phyloP scores from a whole-genome alignment of 352 stramenopile species.

The Thalassiosira pacifica region DNA sequence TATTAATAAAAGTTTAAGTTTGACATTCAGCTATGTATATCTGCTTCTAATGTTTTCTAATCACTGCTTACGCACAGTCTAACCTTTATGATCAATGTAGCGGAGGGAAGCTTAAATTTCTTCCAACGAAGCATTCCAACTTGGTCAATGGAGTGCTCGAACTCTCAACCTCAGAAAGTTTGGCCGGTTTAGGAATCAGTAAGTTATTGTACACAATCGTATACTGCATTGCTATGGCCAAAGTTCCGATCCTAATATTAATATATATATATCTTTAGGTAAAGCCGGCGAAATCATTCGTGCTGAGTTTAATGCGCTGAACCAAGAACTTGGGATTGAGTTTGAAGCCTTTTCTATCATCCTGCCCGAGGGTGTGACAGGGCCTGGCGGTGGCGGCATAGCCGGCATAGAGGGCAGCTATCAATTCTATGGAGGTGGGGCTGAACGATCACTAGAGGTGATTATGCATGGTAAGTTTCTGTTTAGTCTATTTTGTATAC shows the following conservation, averaged over 20 bases:
- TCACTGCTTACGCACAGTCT: neutral
- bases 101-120: slow-evolving; percentile 14
- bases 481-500: slow-evolving; percentile 8
- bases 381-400: neutral
- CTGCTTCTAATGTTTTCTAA: slow-evolving; percentile 1
- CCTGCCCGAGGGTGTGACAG: slow-evolving; percentile 10
- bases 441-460: slow-evolving; percentile 19
- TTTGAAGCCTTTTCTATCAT: slow-evolving; percentile 29
- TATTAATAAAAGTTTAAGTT: no score
- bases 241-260: no score
- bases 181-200: neutral
- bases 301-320: slow-evolving; percentile 29
- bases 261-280: no score
- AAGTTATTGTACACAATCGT: no score
- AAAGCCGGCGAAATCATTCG: neutral
- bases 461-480: slow-evolving; percentile 25
- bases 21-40: no score
- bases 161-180: neutral
- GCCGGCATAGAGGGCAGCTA: neutral
- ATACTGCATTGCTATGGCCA: no score
- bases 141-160: slow-evolving; percentile 24
- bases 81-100: slow-evolving; percentile 30
- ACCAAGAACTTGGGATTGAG: slow-evolving; percentile 28
- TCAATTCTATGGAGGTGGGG: slow-evolving; percentile 3
- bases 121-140: slow-evolving; percentile 2